phyloP scores from a whole-genome alignment of 2,329 filamentous ascomycete species.

The Monosporascus sp. region DNA sequence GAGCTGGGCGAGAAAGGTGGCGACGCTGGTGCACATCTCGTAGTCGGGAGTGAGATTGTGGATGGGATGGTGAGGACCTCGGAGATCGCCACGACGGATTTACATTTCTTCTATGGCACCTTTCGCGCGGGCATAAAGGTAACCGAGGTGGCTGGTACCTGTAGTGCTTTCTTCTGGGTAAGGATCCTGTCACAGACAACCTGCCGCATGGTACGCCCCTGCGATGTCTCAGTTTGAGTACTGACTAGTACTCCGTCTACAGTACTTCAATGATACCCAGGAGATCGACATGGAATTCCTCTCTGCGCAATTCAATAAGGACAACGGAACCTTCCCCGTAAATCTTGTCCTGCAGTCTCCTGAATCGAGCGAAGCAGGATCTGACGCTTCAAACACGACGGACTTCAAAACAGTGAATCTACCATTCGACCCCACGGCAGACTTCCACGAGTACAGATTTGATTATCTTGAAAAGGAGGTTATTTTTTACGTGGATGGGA shows the following conservation, averaged over 20 bases:
- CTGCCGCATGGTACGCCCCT: neutral
- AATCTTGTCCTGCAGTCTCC: slow-evolving; percentile 73
- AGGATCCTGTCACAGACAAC: slow-evolving; percentile 10
- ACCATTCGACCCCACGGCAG: slow-evolving; percentile 59
- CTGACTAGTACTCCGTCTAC: neutral
- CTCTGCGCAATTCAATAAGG: slow-evolving; percentile 54
- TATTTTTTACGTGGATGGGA: slow-evolving; percentile 63
- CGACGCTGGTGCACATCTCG: slow-evolving; percentile 50
- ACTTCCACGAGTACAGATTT: slow-evolving; percentile 74
- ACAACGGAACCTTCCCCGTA: slow-evolving; percentile 50
- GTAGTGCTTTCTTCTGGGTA: slow-evolving; percentile 77
- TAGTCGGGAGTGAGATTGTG: slow-evolving; percentile 41
- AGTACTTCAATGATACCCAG: slow-evolving; percentile 75
- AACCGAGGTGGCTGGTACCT: slow-evolving; percentile 59
- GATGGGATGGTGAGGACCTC: slow-evolving; percentile 54
- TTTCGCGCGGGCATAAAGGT: slow-evolving; percentile 65
- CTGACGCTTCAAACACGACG: slow-evolving; percentile 55
- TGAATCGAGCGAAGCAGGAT: slow-evolving; percentile 52
- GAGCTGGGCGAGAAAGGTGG: slow-evolving; percentile 39
- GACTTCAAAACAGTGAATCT: slow-evolving; percentile 55
- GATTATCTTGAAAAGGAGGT: slow-evolving; percentile 63
- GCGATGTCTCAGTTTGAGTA: neutral
- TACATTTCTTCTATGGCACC: slow-evolving; percentile 64
- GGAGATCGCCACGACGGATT: slow-evolving; percentile 56
- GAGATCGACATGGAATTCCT: slow-evolving; percentile 81